A percentile compares a stretch with the other conserved stretches of the same genome.
Evolutionary conservation across 2,329 filamentous ascomycete genomes (phyloP).

Genomic region (Sarocladiaceae sp.): DNA sequence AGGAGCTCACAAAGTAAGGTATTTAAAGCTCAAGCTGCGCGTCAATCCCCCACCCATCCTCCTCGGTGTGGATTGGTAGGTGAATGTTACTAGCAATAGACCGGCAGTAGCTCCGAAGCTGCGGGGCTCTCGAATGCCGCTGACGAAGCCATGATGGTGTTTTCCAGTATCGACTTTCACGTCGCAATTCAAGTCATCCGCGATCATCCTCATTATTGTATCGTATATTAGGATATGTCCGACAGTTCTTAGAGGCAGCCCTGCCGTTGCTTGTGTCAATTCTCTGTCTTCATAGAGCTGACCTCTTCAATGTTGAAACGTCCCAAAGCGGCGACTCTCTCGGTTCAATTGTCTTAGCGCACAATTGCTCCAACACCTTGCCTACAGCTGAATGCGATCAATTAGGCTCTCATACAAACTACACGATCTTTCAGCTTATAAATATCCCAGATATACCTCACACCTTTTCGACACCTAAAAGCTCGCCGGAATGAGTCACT

Average conservation of each 20-base stretch:
- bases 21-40: not conserved
- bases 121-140: not conserved
- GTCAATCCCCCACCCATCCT: not conserved
- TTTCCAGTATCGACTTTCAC: too few relatives aligned
- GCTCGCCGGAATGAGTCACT: not conserved
- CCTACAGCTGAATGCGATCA: too few relatives aligned
- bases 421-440: too few relatives aligned
- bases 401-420: too few relatives aligned
- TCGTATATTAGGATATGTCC: too few relatives aligned
- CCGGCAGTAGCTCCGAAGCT: not conserved
- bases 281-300: not conserved
- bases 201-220: too few relatives aligned
- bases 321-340: not conserved
- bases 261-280: too few relatives aligned
- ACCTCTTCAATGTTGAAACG: not conserved
- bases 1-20: not conserved
- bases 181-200: too few relatives aligned
- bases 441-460: not conserved
- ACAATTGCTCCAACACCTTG: too few relatives aligned
- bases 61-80: not conserved
- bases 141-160: not conserved
- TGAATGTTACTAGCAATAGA: not conserved
- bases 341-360: constrained; percentile 1
- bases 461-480: not conserved
- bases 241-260: too few relatives aligned